phyloP scores from a whole-genome alignment of 73 alveolate species.

The Blepharisma japonicum region DNA sequence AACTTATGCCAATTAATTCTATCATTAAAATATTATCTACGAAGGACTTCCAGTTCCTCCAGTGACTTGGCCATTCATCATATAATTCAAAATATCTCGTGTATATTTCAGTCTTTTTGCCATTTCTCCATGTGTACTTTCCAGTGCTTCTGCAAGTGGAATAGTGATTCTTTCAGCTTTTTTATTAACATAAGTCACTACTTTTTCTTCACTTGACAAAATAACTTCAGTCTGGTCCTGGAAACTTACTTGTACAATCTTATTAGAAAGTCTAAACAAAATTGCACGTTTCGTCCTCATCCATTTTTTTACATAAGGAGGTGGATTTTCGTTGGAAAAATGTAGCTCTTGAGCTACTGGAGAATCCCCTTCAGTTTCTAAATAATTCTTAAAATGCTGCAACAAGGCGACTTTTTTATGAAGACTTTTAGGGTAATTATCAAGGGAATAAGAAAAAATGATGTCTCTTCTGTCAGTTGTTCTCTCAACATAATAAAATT shows the following conservation, averaged over 20 bases:
- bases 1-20: no score
- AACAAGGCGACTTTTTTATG: slow-evolving; percentile 67
- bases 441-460: not conserved
- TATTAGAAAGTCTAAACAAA: slow-evolving; percentile 83
- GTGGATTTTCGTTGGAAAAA: not conserved
- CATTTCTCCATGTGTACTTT: slow-evolving; percentile 79
- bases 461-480: slow-evolving; percentile 41
- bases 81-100: slow-evolving; percentile 82
- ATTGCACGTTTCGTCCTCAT: slow-evolving; percentile 87
- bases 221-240: slow-evolving; percentile 91
- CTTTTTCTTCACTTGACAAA: slow-evolving; percentile 50
- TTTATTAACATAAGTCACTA: slow-evolving; percentile 86
- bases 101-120: slow-evolving; percentile 79
- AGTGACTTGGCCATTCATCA: slow-evolving; percentile 33
- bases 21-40: no score
- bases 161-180: slow-evolving; percentile 73
- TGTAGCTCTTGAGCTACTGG: slow-evolving; percentile 34
- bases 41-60: no score
- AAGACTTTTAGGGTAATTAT: slow-evolving; percentile 53
- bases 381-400: slow-evolving; percentile 59
- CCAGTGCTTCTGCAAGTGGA: slow-evolving; percentile 76
- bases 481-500: slow-evolving; percentile 50
- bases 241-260: slow-evolving; percentile 85
- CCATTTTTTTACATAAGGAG: slow-evolving; percentile 72
- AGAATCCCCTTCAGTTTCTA: slow-evolving; percentile 41